Conservation (phyloP, 2,329 filamentous ascomycete genomes). For the Trichoderma breve region DNA sequence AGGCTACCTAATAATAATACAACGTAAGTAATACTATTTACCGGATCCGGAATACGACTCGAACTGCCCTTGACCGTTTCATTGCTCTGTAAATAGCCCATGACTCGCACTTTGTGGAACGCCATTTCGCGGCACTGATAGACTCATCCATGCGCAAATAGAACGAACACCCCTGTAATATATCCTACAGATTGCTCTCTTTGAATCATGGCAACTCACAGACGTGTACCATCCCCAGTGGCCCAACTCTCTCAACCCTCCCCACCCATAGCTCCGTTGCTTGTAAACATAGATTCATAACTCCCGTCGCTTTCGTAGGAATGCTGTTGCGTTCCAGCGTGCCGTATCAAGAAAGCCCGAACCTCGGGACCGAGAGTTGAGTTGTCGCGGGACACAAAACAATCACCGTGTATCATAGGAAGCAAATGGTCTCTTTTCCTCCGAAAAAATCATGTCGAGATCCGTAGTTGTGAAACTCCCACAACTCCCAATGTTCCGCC, state of each 20-base stretch:
- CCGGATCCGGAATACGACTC: neutral
- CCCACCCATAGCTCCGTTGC: neutral
- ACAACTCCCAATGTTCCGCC: neutral
- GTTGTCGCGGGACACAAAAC: neutral
- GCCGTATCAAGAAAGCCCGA: neutral
- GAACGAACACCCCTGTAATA: neutral
- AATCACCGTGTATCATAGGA: neutral
- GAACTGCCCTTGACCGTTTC: neutral
- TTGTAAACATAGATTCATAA: neutral
- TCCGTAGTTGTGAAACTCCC: neutral
- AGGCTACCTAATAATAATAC: neutral
- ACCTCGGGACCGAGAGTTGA: neutral
- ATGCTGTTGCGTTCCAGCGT: neutral
- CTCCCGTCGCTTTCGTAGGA: neutral
- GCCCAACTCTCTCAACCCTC: neutral
- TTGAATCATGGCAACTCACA: neutral
- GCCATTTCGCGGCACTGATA: neutral
- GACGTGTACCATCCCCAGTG: neutral
- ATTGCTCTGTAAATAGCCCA: neutral
- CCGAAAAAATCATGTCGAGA: neutral
- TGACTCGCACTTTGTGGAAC: neutral
- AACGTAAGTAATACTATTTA: neutral
- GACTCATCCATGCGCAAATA: neutral
- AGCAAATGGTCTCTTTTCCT: neutral
- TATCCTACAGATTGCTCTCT: neutral